A percentile compares a stretch with the other conserved stretches of the same genome.
These are phyloP conservation scores for Theileria orientalis DNA, from an alignment of 169 alveolate species.

Conservation along the genomic window DNA sequence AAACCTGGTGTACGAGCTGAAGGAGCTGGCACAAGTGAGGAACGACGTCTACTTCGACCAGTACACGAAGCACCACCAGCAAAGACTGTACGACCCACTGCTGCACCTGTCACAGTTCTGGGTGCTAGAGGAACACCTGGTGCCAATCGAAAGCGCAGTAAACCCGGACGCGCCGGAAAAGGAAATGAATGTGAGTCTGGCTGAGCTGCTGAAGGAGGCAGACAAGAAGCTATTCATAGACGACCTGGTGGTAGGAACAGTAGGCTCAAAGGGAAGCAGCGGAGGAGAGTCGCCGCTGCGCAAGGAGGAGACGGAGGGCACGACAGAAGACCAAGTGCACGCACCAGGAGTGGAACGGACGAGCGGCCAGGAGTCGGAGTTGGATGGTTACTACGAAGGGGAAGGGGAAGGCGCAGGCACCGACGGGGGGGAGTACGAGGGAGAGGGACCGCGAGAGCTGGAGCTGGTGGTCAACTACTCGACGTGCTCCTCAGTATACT, in stretches of 20 bases:
- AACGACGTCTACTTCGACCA: slow-evolving; percentile 18
- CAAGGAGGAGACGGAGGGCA: not conserved
- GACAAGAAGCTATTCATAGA: not conserved
- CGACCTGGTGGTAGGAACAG: not conserved
- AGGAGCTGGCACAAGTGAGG: slow-evolving; percentile 4
- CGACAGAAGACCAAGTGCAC: not conserved
- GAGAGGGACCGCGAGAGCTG: slow-evolving; percentile 13
- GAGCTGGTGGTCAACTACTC: slow-evolving; percentile 32
- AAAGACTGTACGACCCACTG: slow-evolving; percentile 52
- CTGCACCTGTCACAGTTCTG: slow-evolving; percentile 61
- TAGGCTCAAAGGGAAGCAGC: no score
- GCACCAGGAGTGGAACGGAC: not conserved
- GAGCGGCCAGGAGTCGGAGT: not conserved
- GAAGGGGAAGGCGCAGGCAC: not conserved
- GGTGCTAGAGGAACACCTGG: slow-evolving; percentile 59
- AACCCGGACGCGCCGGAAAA: not conserved
- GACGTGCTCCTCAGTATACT: slow-evolving; percentile 50
- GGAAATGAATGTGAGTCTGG: not conserved
- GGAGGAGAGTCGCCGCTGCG: not conserved
- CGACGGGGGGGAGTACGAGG: not conserved
- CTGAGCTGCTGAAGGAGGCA: no score
- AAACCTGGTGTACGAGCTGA: slow-evolving; percentile 53
- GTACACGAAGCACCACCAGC: slow-evolving; percentile 9
- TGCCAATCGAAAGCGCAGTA: not conserved
- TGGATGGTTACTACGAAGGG: not conserved